Evolutionary conservation across 1,139 yeast species (phyloP).

Genomic region (Geotrichum cucujoidarum): DNA sequence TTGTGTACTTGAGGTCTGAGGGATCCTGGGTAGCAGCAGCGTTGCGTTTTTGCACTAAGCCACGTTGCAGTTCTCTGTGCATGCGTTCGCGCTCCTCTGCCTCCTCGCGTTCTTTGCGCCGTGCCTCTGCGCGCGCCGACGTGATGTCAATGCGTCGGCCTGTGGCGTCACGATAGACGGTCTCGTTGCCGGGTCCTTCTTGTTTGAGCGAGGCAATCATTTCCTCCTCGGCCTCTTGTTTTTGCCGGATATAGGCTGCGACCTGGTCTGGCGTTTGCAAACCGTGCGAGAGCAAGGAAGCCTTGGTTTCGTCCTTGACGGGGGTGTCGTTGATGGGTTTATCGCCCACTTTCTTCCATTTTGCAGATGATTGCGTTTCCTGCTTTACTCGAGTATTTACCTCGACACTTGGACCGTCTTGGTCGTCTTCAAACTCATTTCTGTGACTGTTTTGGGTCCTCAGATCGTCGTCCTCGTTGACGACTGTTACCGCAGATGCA

Average conservation of each 20-base stretch:
- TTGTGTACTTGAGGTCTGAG: slow-evolving; percentile 34
- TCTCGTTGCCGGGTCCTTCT: slow-evolving; percentile 30
- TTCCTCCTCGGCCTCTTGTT: slow-evolving; percentile 18
- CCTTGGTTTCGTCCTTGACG: slow-evolving; percentile 6
- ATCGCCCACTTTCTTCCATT: slow-evolving; percentile 22
- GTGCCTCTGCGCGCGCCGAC: slow-evolving; percentile 28
- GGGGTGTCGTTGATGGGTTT: neutral
- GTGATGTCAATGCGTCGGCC: slow-evolving; percentile 49
- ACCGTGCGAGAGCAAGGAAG: slow-evolving; percentile 33
- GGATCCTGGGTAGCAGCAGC: slow-evolving; percentile 26
- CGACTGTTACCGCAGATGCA: slow-evolving; percentile 20
- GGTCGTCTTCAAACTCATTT: slow-evolving; percentile 20
- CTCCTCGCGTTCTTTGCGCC: slow-evolving; percentile 31
- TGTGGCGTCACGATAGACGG: slow-evolving; percentile 56
- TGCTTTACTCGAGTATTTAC: slow-evolving; percentile 30
- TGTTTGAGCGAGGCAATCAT: slow-evolving; percentile 5
- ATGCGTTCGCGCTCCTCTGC: slow-evolving; percentile 30
- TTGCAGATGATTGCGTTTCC: slow-evolving; percentile 31
- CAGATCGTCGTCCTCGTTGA: slow-evolving; percentile 27
- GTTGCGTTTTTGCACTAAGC: slow-evolving; percentile 42
- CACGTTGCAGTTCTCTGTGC: slow-evolving; percentile 40
- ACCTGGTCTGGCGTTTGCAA: slow-evolving; percentile 44
- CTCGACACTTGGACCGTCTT: slow-evolving; percentile 5
- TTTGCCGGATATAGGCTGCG: slow-evolving; percentile 33
- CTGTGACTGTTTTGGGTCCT: slow-evolving; percentile 21